Evolutionary conservation across 768 basidiomycete genomes (phyloP).

Genomic region (Crepidotus variabilis): DNA sequence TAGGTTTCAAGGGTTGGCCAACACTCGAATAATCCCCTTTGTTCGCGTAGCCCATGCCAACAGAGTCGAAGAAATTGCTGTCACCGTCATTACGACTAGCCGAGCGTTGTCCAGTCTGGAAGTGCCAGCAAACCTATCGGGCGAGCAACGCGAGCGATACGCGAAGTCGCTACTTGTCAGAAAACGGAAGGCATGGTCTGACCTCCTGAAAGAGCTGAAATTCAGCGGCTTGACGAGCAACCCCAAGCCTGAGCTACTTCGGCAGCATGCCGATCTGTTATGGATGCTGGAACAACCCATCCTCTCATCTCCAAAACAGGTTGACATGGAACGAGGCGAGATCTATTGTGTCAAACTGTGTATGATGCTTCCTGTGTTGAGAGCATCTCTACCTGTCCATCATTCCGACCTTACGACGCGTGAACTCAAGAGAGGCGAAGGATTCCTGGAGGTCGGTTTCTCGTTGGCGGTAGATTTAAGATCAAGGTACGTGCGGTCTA

Average conservation of each 20-base stretch:
- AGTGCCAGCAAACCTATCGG: conserved; percentile 36
- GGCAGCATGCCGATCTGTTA: conserved; percentile 45
- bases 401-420: conserved; percentile 83
- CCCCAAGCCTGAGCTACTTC: conserved; percentile 66
- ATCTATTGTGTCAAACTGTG: conserved; percentile 63
- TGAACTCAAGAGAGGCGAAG: conserved; percentile 77
- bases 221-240: conserved; percentile 69
- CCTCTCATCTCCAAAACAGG: conserved; percentile 20
- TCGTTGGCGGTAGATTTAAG: conserved; percentile 60
- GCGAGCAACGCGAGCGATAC: conserved; percentile 55
- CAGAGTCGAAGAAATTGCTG: conserved; percentile 51
- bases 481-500: conserved; percentile 47
- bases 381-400: conserved; percentile 61
- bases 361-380: conserved; percentile 61
- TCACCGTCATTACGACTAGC: conserved; percentile 60
- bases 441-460: conserved; percentile 77
- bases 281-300: conserved; percentile 68
- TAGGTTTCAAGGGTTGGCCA: not conserved
- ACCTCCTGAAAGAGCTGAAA: conserved; percentile 86
- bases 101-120: conserved; percentile 48
- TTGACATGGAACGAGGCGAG: conserved; percentile 42
- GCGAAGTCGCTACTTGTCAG: conserved; percentile 71
- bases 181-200: conserved; percentile 89
- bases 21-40: conserved; percentile 3
- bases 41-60: conserved; percentile 27